phyloP scores from a whole-genome alignment of 108 stramenopile genomes.

The Nitzschia putrida region DNA sequence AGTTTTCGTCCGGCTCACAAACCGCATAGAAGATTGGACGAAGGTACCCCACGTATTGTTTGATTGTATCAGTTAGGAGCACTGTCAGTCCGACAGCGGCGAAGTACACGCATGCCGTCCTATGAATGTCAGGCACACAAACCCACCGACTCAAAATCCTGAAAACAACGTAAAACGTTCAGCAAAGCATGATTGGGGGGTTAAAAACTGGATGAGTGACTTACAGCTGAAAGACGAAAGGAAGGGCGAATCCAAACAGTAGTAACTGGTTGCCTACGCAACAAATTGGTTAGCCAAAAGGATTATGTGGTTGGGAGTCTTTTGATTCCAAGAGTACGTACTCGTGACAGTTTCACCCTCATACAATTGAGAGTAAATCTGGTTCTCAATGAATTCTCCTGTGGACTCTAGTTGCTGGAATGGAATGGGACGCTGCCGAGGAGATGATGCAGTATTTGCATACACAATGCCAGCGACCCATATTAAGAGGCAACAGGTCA shows the following conservation, averaged over 20 bases:
- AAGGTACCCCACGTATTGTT: constrained; percentile 57
- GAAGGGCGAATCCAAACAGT: not conserved
- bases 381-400: constrained; percentile 31
- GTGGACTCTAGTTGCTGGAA: constrained; percentile 32
- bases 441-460: not conserved
- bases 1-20: constrained; percentile 48
- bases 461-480: not conserved
- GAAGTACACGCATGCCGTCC: constrained; percentile 43
- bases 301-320: not conserved
- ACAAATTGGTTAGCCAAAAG: not conserved
- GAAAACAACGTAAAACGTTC: not conserved
- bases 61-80: constrained; percentile 38
- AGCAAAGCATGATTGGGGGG: not conserved
- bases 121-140: constrained; percentile 30
- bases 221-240: not conserved
- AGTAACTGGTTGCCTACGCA: not conserved
- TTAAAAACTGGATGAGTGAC: not conserved
- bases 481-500: not conserved
- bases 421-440: constrained; percentile 44
- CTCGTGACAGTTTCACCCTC: constrained; percentile 42
- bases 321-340: not conserved
- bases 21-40: constrained; percentile 56
- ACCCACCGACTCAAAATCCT: not conserved
- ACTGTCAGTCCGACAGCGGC: constrained; percentile 36
- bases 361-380: constrained; percentile 28